Evolutionary conservation across 495 filamentous ascomycete species (phyloP), one percentile per base, ranked within the genome.

Genomic region (Lasiosphaeriaceae sp.): DNA sequence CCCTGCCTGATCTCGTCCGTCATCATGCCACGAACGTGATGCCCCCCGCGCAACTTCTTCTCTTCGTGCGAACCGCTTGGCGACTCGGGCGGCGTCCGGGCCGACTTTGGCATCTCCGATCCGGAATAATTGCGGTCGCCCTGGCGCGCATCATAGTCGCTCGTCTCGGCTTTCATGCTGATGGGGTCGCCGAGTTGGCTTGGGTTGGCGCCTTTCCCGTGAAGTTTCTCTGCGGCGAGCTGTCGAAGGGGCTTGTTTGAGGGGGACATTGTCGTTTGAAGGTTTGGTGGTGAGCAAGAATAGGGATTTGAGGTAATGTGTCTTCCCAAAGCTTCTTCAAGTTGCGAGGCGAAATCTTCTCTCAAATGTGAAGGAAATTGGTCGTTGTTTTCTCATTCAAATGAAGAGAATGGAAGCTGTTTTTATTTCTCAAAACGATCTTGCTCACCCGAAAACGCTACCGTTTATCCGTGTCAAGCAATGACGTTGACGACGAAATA

Each of bases 141-240:
- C n/a, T 37, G 17, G 4, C 35, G 50, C 14, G 39, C 22, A 24
- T 55, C 55, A 20, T 54, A 49, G 51, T 58, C 52, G 49, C 46
- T 68, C 23, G 69, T 76, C 63, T 78, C 75, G 29, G 70, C 69
- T 34, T 76, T 75, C 19, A 77, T 60, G 34, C 68, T 70, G 55
- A 71, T 67, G 9, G 73, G 73, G 54, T 77, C 75, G 47, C 72
- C 73, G 7, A 76, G 60, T 54, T 68, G 66, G 52, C 66, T 72
- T 20, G 74, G 73, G 54, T 76, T 77, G 47, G 71, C 70, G 9
- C 56, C 56, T 21, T 58, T 53, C 50, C 71, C 70, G 45, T 69
- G 61, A 12, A 70, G 60, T 24, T 75, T 74, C 46, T 72, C 69
- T 41, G 63, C 68, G 16, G 69, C 68, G 8, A 57, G 41, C 44